These are phyloP conservation scores for Jackrogersella multiformis DNA, from an alignment of 495 filamentous ascomycete species.

Conservation along the genomic window DNA sequence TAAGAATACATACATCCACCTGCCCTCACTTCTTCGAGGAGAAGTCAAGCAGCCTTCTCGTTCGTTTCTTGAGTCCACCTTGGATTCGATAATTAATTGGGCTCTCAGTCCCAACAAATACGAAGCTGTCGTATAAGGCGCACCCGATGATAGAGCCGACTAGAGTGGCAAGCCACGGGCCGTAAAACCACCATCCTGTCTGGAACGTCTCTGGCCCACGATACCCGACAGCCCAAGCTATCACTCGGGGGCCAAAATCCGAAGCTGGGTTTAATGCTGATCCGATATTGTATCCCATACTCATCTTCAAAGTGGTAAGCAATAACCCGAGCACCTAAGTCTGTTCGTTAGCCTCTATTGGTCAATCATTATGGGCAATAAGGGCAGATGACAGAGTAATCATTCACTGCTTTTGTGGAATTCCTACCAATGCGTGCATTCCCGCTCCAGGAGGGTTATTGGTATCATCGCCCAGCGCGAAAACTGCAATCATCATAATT, in stretches of 20 bases:
- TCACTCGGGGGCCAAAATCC: slow-evolving; percentile 60
- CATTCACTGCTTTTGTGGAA: too few relatives aligned
- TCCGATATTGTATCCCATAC: slow-evolving; percentile 60
- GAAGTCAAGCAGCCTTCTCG: slow-evolving; percentile 13
- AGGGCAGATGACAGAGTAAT: background rate
- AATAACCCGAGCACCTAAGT: slow-evolving; percentile 55
- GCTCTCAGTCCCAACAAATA: slow-evolving; percentile 63
- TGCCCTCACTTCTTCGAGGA: background rate
- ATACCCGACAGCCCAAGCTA: slow-evolving; percentile 55
- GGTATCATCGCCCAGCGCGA: slow-evolving; percentile 64
- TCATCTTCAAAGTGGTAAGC: slow-evolving; percentile 54
- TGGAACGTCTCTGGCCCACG: slow-evolving; percentile 49
- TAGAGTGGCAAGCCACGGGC: slow-evolving; percentile 59
- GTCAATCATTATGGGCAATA: background rate
- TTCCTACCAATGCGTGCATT: slow-evolving; percentile 53
- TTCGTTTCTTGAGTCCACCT: slow-evolving; percentile 16
- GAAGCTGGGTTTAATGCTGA: slow-evolving; percentile 61
- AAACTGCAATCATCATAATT: slow-evolving; percentile 56
- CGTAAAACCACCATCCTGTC: slow-evolving; percentile 63
- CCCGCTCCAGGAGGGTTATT: slow-evolving; percentile 65
- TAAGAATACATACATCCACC: background rate
- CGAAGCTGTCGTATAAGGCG: slow-evolving; percentile 62
- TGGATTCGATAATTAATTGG: slow-evolving; percentile 60
- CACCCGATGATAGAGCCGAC: slow-evolving; percentile 57
- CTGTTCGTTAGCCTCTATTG: slow-evolving; percentile 12